phyloP scores from a whole-genome alignment of 2,329 filamentous ascomycete species.

The Ascochyta pisi region DNA sequence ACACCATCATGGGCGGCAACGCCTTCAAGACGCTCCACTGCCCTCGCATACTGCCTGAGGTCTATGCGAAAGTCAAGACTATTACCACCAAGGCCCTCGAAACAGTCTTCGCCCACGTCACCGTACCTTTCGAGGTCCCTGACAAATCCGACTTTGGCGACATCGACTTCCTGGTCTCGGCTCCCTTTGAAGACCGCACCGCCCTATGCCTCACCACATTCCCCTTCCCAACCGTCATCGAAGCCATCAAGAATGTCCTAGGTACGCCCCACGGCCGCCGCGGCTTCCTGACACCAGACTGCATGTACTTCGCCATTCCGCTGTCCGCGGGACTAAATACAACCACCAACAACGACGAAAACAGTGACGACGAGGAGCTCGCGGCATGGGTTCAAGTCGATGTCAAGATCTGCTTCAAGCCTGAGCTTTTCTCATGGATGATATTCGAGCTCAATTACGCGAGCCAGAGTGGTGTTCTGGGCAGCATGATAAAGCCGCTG shows the following conservation, averaged over 20 bases:
- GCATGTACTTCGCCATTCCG: slow-evolving; percentile 36
- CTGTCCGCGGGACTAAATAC: not conserved
- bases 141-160: slow-evolving; percentile 34
- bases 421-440: slow-evolving; percentile 30
- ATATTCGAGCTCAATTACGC: slow-evolving; percentile 32
- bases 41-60: slow-evolving; percentile 28
- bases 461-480: slow-evolving; percentile 33
- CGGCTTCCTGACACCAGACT: slow-evolving; percentile 20
- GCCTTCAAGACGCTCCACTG: slow-evolving; percentile 32
- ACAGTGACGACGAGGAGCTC: slow-evolving; percentile 1
- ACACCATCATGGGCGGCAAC: slow-evolving; percentile 32
- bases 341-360: not conserved
- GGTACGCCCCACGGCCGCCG: slow-evolving; percentile 25
- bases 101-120: slow-evolving; percentile 31
- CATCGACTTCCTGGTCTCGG: slow-evolving; percentile 34
- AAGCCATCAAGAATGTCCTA: slow-evolving; percentile 23
- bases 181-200: slow-evolving; percentile 10
- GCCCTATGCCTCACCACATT: slow-evolving; percentile 11
- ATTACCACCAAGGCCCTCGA: slow-evolving; percentile 19
- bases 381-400: slow-evolving; percentile 35
- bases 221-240: slow-evolving; percentile 22
- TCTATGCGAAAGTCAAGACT: slow-evolving; percentile 28
- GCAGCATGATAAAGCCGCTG: slow-evolving; percentile 35
- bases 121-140: slow-evolving; percentile 35
- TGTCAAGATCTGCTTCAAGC: slow-evolving; percentile 31